Evolutionary conservation across 129 eudicot genomes (phyloP), one percentile per base, ranked within the genome.

Genomic region (Oenanthe sinensis): DNA sequence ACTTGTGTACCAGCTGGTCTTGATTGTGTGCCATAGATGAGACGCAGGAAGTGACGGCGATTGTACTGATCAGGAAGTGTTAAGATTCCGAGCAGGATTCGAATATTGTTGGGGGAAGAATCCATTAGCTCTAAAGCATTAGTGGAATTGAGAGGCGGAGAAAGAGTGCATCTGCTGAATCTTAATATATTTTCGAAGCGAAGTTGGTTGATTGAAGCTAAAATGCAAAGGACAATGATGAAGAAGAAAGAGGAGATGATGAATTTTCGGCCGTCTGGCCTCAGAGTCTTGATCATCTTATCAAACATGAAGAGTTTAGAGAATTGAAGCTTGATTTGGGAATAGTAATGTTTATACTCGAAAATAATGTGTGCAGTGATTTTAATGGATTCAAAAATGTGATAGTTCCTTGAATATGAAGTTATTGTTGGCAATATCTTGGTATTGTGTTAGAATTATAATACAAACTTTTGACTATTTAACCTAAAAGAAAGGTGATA

Each of bases 41-140:
- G 91, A 26, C 98, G 90, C 60, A 95, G 92, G 89, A 95, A 95
- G 87, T 91, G 96, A 60, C 98, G 85, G 28, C 89, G 90, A 39
- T 88, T 85, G 88, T 91, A 95, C 5, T 91, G 96, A 83, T 91
- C 97, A 4, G 98, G 98, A 69, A 95, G 93, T 1, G 97, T 95
- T 42, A 91, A 63, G 60, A 95, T 90, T n/a, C 96, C 98, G 1
- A 95, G 79, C 48, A 95, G 94, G 11, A 95, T 78, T 58, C 96
- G 86, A 52, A 91, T 87, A 3, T 88, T 89, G 19, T 24, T 12
- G 16, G 86, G 46, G 2, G 91, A 74, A 14, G 82, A 68, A 47
- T 77, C 42, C 24, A 78, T 40, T 37, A 78, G 39, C 44, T 74
- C 44, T 47, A 39, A 4, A 15, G 26, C 11, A 9, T 50, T 15